Percentiles rank a stretch among this genome's conserved stretches.
Evolutionary conservation across 2,329 filamentous ascomycete genomes (phyloP).

Genomic region (Lasiodiplodia theobromae): DNA sequence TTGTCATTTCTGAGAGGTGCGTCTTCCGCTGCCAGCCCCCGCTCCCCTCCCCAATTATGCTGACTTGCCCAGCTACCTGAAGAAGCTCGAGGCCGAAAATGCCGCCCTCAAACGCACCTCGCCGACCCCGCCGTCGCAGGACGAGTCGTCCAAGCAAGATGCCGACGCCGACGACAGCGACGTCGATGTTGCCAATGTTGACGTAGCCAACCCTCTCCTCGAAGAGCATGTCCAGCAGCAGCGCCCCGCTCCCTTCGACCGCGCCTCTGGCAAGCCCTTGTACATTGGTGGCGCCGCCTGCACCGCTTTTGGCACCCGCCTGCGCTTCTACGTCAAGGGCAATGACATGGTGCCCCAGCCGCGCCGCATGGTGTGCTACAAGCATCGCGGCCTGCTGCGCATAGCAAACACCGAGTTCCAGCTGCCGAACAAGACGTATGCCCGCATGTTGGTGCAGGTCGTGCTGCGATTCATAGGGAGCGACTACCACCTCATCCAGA

Average conservation of each 20-base stretch:
- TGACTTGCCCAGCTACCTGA: slow-evolving; percentile 31
- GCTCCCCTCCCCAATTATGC: not conserved
- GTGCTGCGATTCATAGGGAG: slow-evolving; percentile 35
- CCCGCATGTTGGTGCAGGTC: slow-evolving; percentile 35
- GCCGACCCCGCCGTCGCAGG: slow-evolving; percentile 25
- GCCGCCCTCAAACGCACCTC: slow-evolving; percentile 30
- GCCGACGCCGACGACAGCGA: slow-evolving; percentile 6
- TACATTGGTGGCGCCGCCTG: slow-evolving; percentile 37
- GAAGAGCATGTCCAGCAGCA: slow-evolving; percentile 34
- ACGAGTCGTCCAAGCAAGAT: slow-evolving; percentile 5
- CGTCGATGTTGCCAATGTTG: slow-evolving; percentile 27
- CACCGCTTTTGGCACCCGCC: slow-evolving; percentile 36
- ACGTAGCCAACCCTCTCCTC: slow-evolving; percentile 37
- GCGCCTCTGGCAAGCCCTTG: slow-evolving; percentile 29
- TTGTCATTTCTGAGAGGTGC: slow-evolving; percentile 36
- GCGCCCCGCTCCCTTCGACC: slow-evolving; percentile 27
- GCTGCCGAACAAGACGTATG: slow-evolving; percentile 37
- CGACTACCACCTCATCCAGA: slow-evolving; percentile 29
- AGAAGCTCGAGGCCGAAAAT: slow-evolving; percentile 36
- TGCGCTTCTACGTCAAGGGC: slow-evolving; percentile 34
- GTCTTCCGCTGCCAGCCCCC: not conserved
- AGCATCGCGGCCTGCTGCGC: slow-evolving; percentile 28
- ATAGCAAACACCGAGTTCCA: slow-evolving; percentile 32
- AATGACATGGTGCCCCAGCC: slow-evolving; percentile 34
- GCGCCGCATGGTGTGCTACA: slow-evolving; percentile 31